Evolutionary conservation across 305 asterid species (phyloP).

Genomic region (Solanum hybrid): DNA sequence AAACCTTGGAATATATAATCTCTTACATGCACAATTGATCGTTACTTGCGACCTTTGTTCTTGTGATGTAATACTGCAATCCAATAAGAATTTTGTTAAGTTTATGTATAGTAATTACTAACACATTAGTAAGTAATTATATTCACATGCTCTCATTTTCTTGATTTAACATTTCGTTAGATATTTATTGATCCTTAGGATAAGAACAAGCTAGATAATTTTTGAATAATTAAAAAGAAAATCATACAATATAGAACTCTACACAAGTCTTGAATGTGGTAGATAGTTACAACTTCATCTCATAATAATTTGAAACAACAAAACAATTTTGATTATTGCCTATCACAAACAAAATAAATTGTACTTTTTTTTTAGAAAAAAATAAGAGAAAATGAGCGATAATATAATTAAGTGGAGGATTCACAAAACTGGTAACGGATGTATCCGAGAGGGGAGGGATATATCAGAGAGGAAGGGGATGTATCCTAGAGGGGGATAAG

Average conservation of each 20-base stretch:
- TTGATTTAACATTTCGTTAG: background rate
- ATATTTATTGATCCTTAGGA: background rate
- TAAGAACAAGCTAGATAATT: background rate
- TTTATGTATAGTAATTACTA: background rate
- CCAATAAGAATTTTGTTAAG: background rate
- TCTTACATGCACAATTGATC: background rate
- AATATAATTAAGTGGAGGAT: background rate
- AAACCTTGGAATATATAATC: background rate
- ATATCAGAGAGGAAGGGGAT: too few species aligned
- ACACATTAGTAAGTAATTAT: background rate
- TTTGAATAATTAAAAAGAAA: background rate
- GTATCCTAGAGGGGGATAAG: too few species aligned
- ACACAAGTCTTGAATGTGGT: background rate
- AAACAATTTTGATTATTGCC: background rate
- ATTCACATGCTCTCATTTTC: background rate
- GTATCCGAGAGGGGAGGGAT: background rate
- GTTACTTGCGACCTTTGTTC: background rate
- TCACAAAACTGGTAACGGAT: background rate
- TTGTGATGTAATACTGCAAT: background rate
- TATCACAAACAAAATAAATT: background rate
- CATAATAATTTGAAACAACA: background rate
- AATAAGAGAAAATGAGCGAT: background rate
- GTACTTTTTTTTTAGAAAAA: too few species aligned
- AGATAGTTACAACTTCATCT: background rate
- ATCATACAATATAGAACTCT: background rate